phyloP scores from a whole-genome alignment of 805 yeast species.

The Dipodascus geniculatus region DNA sequence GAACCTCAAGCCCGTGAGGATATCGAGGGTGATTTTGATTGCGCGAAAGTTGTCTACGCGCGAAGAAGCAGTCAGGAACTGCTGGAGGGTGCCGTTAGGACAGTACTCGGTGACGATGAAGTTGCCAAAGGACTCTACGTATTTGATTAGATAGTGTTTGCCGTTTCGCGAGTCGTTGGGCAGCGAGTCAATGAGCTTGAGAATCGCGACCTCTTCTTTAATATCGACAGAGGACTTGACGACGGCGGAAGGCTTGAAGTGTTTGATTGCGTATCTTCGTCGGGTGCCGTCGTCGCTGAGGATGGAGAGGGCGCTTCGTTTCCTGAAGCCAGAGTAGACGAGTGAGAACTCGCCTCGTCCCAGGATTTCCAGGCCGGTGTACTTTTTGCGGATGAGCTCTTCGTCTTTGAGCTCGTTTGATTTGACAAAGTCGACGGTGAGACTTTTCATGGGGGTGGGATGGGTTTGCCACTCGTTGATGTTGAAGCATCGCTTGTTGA shows the following conservation, averaged over 20 bases:
- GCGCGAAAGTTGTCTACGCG: slow-evolving; percentile 92
- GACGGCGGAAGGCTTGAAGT: slow-evolving; percentile 54
- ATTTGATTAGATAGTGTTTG: slow-evolving; percentile 66
- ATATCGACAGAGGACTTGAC: slow-evolving; percentile 48
- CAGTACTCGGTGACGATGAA: slow-evolving; percentile 90
- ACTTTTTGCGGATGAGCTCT: not conserved
- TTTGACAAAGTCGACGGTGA: not conserved
- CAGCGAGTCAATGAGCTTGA: slow-evolving; percentile 18
- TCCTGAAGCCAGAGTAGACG: slow-evolving; percentile 58
- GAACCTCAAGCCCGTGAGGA: slow-evolving; percentile 48
- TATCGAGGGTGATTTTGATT: slow-evolving; percentile 86
- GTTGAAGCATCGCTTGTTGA: not conserved
- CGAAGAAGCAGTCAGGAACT: slow-evolving; percentile 63
- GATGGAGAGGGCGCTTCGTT: not conserved
- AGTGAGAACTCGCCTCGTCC: slow-evolving; percentile 86
- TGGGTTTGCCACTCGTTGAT: not conserved
- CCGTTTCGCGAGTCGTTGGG: slow-evolving; percentile 33
- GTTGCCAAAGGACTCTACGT: slow-evolving; percentile 66
- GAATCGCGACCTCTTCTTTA: slow-evolving; percentile 64
- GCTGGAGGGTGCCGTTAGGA: slow-evolving; percentile 84
- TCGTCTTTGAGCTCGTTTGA: not conserved
- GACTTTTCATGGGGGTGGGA: not conserved
- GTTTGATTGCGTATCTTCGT: slow-evolving; percentile 68
- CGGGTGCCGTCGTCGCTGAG: slow-evolving; percentile 13
- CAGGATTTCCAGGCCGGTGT: slow-evolving; percentile 19